Evolutionary conservation across 768 basidiomycete species (phyloP).

Genomic region (Boletellus ananas): DNA sequence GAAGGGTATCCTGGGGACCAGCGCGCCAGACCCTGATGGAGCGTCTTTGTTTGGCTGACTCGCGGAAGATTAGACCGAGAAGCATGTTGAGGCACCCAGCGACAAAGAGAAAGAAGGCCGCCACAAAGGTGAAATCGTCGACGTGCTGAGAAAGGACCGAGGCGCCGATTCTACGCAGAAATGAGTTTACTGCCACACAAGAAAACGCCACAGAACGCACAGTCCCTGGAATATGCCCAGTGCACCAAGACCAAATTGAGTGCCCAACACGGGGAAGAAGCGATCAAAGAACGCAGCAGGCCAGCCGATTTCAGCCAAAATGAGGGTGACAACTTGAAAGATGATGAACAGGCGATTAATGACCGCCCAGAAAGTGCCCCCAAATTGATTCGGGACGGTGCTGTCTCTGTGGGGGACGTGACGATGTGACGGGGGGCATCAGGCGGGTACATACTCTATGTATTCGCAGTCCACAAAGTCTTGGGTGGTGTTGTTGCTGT

Average conservation of each 20-base stretch:
- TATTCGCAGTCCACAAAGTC: conserved; percentile 63
- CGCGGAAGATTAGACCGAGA: conserved; percentile 69
- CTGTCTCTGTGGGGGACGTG: conserved; percentile 46
- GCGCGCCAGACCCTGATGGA: conserved; percentile 64
- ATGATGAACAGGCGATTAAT: conserved; percentile 85
- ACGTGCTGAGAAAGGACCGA: conserved; percentile 75
- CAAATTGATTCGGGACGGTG: conserved; percentile 88
- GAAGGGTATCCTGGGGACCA: conserved; percentile 48
- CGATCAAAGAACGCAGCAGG: conserved; percentile 74
- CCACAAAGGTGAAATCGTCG: conserved; percentile 83
- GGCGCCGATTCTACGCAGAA: conserved; percentile 53
- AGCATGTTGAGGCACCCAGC: conserved; percentile 87
- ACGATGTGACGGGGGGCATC: conserved; percentile 1
- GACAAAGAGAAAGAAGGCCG: conserved; percentile 89
- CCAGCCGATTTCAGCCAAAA: conserved; percentile 82
- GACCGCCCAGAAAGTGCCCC: conserved; percentile 89
- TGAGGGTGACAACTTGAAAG: conserved; percentile 74
- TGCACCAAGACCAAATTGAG: conserved; percentile 79
- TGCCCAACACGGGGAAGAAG: conserved; percentile 84
- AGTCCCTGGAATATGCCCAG: conserved; percentile 86
- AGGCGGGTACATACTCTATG: conserved; percentile 53
- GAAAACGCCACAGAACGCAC: conserved; percentile 38
- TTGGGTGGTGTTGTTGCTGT: conserved; percentile 29
- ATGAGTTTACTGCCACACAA: conserved; percentile 6
- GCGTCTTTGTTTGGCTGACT: conserved; percentile 56